A percentile compares a stretch with the other conserved stretches of the same genome.
These are phyloP conservation scores for Limtongia smithiae DNA, from an alignment of 805 yeast genomes.

Conservation along the genomic window DNA sequence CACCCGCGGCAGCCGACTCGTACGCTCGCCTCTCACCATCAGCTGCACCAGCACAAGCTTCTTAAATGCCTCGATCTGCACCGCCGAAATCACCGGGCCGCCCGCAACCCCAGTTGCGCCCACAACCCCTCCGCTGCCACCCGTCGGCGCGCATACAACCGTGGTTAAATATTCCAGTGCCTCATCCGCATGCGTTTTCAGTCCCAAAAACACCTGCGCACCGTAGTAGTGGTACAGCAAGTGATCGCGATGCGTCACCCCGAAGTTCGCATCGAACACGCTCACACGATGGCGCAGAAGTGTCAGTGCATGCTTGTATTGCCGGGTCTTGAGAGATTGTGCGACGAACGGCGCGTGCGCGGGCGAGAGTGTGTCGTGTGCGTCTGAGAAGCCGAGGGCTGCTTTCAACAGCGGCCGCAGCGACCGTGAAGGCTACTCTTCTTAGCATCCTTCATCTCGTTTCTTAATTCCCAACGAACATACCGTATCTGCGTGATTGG, in stretches of 20 bases:
- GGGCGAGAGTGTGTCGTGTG: conserved; percentile 16
- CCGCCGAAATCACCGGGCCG: conserved; percentile 6
- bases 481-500: conserved; percentile 8
- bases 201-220: conserved; percentile 14
- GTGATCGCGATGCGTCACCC: conserved; percentile 19
- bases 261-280: conserved; percentile 9
- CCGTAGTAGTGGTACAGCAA: conserved; percentile 26
- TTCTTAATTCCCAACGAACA: neutral
- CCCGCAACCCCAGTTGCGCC: too few relatives aligned
- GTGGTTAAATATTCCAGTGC: conserved; percentile 24
- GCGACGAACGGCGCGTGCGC: conserved; percentile 19
- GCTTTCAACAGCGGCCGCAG: conserved; percentile 9
- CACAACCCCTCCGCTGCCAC: too few relatives aligned
- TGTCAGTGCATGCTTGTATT: conserved; percentile 3
- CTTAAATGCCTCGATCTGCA: conserved; percentile 25
- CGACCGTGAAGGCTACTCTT: neutral
- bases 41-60: conserved; percentile 20
- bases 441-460: neutral
- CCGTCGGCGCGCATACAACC: conserved; percentile 11
- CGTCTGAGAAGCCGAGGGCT: conserved; percentile 14
- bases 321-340: conserved; percentile 10
- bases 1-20: conserved; percentile 9
- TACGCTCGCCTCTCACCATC: conserved; percentile 11
- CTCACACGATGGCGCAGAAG: conserved; percentile 7
- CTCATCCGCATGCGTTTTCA: conserved; percentile 13